Base-by-base conservation (phyloP, 1,139 yeast species). In the Geotrichum histeridarum region DNA sequence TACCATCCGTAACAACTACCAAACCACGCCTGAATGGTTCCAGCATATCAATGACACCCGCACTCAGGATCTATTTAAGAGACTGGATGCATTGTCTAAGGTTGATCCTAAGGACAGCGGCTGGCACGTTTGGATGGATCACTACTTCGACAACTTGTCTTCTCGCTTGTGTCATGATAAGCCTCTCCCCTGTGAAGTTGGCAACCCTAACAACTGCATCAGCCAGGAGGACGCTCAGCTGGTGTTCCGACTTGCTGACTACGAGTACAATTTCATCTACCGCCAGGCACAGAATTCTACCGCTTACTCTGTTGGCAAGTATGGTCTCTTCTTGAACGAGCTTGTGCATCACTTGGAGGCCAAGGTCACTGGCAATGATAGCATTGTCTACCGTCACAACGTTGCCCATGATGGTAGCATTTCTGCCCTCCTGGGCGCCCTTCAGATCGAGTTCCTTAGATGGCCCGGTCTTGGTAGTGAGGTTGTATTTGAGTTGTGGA, bases 391-490 rank as follows among this genome's bases (percentile, higher is more conserved):
- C 60, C 66, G 66, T 42, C 77, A 73, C 57, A 72, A 70, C 46
- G 65, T 73, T 57, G 76, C 73, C 2, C 77, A 73, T 59, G 77
- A 73, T 60, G 75, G 76, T 8, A 71, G 73, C n/a, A 59, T 73
- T 35, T 63, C 71, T 1, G 71, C 70, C 0, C 50, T 73, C 9
- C 63, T 72, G 9, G 72, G 73, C 0, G 67, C 73, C 17, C 63
- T 73, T 17, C 71, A 72, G 38, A 61, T 71, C 17, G 59, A 61
- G n/a, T 53, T 57, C 15, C 65, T 73, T 56, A 64, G 73, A 57
- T 73, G 77, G 77, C 77, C 77, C 8, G 77, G 76, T 2, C 72
- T 73, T 75, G 77, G 76, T n/a, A 55, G 76, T 17, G 73, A 73
- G 52, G 61, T 71, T 38, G 68, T 68, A 1, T 67, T 73, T 54